phyloP scores from a whole-genome alignment of 2,329 filamentous ascomycete species.

The Beauveria varroae region DNA sequence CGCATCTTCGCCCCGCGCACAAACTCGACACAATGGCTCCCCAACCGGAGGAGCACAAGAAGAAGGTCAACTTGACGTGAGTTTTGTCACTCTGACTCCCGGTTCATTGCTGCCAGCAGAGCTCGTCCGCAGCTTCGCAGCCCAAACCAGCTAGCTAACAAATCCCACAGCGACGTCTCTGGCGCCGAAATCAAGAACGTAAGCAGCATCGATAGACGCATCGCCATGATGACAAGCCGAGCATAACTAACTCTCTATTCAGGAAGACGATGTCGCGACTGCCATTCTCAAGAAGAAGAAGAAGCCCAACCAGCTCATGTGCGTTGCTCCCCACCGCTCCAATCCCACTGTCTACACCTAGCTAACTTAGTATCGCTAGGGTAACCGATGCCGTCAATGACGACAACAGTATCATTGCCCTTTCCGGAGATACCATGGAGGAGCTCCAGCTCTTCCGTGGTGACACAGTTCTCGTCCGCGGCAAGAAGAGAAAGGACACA shows the following conservation, averaged over 20 bases:
- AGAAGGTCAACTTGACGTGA: constrained; percentile 78
- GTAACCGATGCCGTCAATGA: constrained; percentile 98
- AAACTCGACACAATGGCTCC: constrained; percentile 56
- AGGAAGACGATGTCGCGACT: constrained; percentile 88
- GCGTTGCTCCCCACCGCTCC: constrained; percentile 29
- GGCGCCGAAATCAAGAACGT: constrained; percentile 82
- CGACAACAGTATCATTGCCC: constrained; percentile 98
- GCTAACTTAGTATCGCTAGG: constrained; percentile 40
- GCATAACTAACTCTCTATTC: constrained; percentile 25
- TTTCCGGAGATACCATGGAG: constrained; percentile 99
- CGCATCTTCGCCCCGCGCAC: constrained; percentile 10
- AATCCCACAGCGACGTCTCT: constrained; percentile 65
- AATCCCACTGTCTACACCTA: background rate
- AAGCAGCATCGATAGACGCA: constrained; percentile 28
- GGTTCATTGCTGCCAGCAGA: background rate
- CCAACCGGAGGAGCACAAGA: constrained; percentile 63
- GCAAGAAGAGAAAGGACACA: constrained; percentile 99
- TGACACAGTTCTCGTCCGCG: constrained; percentile 95
- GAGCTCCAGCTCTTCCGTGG: constrained; percentile 96
- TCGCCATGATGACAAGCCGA: constrained; percentile 15
- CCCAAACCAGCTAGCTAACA: constrained; percentile 27
- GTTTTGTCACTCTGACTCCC: constrained; percentile 25
- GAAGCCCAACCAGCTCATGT: constrained; percentile 99
- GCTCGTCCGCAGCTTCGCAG: background rate
- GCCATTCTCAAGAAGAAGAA: constrained; percentile 99